Evolutionary conservation across 2,329 filamentous ascomycete species (phyloP).

Genomic region (Fusarium sp.): DNA sequence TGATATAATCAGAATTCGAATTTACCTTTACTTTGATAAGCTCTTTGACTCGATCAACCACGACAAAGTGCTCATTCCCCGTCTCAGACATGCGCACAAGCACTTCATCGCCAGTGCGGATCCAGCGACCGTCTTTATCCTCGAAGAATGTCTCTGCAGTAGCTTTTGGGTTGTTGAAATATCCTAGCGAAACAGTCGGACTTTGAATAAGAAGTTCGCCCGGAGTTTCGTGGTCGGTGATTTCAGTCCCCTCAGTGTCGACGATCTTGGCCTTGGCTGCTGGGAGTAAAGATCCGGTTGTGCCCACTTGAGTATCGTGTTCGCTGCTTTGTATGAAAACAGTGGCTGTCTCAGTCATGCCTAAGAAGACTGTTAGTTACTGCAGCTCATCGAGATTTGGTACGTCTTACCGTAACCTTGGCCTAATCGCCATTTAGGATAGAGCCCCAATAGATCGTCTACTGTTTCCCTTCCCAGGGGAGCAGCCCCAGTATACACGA

Average conservation of each 20-base stretch:
- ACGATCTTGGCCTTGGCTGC: constrained; percentile 75
- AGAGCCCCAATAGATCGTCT: constrained; percentile 71
- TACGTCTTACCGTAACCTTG: constrained; percentile 76
- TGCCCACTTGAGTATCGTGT: constrained; percentile 76
- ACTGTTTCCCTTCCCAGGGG: constrained; percentile 80
- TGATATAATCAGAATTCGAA: rapidly evolving
- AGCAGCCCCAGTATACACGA: constrained; percentile 65
- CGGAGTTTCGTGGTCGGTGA: constrained; percentile 77
- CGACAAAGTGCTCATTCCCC: constrained; percentile 85
- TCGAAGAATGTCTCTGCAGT: constrained; percentile 82
- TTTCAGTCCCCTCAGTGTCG: constrained; percentile 75
- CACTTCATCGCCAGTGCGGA: constrained; percentile 89
- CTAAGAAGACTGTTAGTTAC: constrained; percentile 68
- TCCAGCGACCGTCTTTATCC: constrained; percentile 78
- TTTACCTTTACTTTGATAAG: constrained; percentile 82
- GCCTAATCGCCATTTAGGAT: constrained; percentile 75
- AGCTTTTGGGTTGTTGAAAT: constrained; percentile 87
- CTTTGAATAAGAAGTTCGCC: constrained; percentile 88
- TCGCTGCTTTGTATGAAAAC: constrained; percentile 58
- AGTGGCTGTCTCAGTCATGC: constrained; percentile 48
- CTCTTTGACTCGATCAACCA: constrained; percentile 82
- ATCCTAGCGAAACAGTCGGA: constrained; percentile 84
- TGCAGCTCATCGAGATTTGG: neutral
- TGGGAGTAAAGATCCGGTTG: constrained; percentile 77
- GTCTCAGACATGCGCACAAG: constrained; percentile 73